Base-by-base conservation (phyloP, 352 stramenopile genomes). In the Pythium volutum region DNA sequence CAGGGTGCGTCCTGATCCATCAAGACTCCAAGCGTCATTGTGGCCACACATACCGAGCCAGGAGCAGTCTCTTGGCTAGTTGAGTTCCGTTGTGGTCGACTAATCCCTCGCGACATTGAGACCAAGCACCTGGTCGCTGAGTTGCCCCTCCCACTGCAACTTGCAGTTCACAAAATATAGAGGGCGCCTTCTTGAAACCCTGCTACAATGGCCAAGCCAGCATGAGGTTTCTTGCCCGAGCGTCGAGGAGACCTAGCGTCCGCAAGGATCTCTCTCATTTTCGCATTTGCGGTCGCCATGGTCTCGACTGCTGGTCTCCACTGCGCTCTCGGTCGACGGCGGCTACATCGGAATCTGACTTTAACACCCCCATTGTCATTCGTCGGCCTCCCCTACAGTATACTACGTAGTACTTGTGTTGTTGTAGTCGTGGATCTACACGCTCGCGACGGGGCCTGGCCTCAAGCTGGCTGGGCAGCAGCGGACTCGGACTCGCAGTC, bases 351-450 rank as follows among this genome's bases (percentile, higher is more conserved):
- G 67, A 20, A 62, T 85, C 50, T 79, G 70, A 69, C 53, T 72
- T 15, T 38, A n/a, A n/a, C n/a, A 18, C 36, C 36, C 14, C n/a
- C 9, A 9, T 15, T 0, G 1, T 1, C 14, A 20, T 3, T 33
- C 20, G 22, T 14, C 22, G n/a, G n/a, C n/a, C 52, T 15, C 25
- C 10, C 16, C 39, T 26, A 38, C 6, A 12, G 33, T 14, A 2
- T 12, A 38, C 14, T 4, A 29, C 33, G 25, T 20, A 15, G 3
- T 36, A 43, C n/a, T n/a, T n/a, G 8, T n/a, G n/a, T n/a, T n/a
- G n/a, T 14, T 55, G 36, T 15, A 89, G 79, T 80, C 78, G 26
- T 62, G 77, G 58, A 54, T 86, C 41, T 87, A 74, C 73, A 79
- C 73, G 39, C 56, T 55, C 62, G 27, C 72, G 23, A 59, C 55